A percentile compares a stretch with the other conserved stretches of the same genome.
These are phyloP conservation scores for Rheum nobile DNA, from an alignment of 148 eudicot species.

Conservation along the genomic window DNA sequence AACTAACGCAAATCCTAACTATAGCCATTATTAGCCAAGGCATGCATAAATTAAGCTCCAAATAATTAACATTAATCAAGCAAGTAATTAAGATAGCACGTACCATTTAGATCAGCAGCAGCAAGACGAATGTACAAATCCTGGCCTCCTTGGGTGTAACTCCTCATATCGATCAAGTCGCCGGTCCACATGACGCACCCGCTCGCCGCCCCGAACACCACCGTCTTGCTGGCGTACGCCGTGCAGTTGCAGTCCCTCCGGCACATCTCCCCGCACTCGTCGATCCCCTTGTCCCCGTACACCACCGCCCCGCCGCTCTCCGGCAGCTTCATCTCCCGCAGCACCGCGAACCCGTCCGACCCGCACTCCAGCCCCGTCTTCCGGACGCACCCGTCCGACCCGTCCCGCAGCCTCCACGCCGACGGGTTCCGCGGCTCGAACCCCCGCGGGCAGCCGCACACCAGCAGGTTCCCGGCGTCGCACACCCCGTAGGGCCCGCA, in stretches of 20 bases:
- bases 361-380: slow-evolving; percentile 18
- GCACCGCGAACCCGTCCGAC: slow-evolving; percentile 35
- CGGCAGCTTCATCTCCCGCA: slow-evolving; percentile 60
- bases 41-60: too few relatives aligned
- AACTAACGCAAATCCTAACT: too few relatives aligned
- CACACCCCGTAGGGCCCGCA: slow-evolving; percentile 39
- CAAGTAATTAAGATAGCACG: too few relatives aligned
- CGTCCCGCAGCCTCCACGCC: slow-evolving; percentile 32
- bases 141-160: slow-evolving; percentile 25
- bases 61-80: too few relatives aligned
- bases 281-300: slow-evolving; percentile 19
- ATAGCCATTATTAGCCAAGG: too few relatives aligned
- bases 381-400: slow-evolving; percentile 30
- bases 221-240: slow-evolving; percentile 26
- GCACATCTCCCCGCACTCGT: slow-evolving; percentile 39
- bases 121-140: slow-evolving; percentile 21
- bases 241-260: slow-evolving; percentile 46
- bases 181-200: slow-evolving; percentile 31
- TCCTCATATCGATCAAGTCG: slow-evolving; percentile 23
- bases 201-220: slow-evolving; percentile 15
- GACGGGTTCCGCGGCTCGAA: slow-evolving; percentile 18
- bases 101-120: slow-evolving; percentile 1
- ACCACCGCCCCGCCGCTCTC: slow-evolving; percentile 28
- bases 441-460: slow-evolving; percentile 31
- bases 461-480: slow-evolving; percentile 12